phyloP scores from a whole-genome alignment of 495 filamentous ascomycete genomes.

The Aspergillus leporis region DNA sequence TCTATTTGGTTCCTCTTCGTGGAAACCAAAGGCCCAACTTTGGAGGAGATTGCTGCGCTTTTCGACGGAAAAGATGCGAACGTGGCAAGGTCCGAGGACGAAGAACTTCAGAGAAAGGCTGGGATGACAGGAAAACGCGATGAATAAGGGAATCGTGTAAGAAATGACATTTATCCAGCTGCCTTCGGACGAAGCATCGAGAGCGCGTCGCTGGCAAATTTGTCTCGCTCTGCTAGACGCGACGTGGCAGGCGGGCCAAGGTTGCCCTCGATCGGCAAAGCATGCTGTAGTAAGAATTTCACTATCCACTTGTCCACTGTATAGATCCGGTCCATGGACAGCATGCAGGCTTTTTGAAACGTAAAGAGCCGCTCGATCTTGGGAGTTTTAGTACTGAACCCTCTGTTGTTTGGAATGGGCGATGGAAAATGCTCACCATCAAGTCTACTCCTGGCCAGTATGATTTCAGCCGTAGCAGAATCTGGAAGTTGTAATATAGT shows the following conservation, averaged over 20 bases:
- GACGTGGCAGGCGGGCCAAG: slow-evolving; percentile 1
- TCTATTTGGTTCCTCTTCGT: slow-evolving; percentile 32
- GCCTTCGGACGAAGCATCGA: slow-evolving; percentile 19
- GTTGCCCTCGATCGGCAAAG: slow-evolving; percentile 27
- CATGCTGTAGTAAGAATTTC: slow-evolving; percentile 33
- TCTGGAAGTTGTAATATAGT: slow-evolving; percentile 28
- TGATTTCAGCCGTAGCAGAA: slow-evolving; percentile 23
- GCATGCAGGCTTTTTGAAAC: slow-evolving; percentile 30
- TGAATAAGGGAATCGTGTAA: not conserved
- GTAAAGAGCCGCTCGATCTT: slow-evolving; percentile 31
- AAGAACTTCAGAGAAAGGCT: not conserved
- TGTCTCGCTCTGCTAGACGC: slow-evolving; percentile 21
- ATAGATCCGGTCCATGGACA: slow-evolving; percentile 22
- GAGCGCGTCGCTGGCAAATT: slow-evolving; percentile 24
- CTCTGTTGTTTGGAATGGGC: not conserved
- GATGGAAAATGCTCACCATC: slow-evolving; percentile 21
- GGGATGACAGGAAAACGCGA: not conserved
- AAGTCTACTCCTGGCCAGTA: slow-evolving; percentile 31
- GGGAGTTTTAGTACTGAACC: not conserved
- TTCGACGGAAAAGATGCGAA: slow-evolving; percentile 20
- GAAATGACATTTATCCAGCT: not conserved
- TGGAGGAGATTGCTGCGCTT: slow-evolving; percentile 33
- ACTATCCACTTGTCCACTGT: slow-evolving; percentile 31
- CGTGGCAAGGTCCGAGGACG: not conserved
- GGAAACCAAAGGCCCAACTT: slow-evolving; percentile 30